Conservation (phyloP, 164 flowering plant species). For the Vitis labrusca region DNA sequence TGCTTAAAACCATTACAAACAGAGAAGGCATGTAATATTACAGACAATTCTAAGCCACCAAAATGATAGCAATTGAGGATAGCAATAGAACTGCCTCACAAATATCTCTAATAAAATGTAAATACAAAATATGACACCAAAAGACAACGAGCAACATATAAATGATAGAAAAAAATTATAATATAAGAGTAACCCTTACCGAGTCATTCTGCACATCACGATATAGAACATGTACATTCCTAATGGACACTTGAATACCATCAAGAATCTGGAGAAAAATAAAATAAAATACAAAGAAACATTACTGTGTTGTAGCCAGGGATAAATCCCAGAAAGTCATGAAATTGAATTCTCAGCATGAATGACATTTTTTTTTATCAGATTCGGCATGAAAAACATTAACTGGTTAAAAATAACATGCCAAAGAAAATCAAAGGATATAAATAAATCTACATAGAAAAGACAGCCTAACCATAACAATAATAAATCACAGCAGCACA, state of each 20-base stretch:
- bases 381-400: neutral
- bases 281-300: neutral
- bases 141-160: neutral
- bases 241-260: constrained; percentile 77
- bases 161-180: neutral
- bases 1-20: no score
- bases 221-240: constrained; percentile 64
- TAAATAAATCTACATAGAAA: neutral
- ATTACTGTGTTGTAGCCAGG: neutral
- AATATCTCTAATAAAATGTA: neutral
- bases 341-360: neutral
- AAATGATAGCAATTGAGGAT: neutral
- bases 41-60: neutral
- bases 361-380: no score
- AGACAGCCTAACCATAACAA: neutral
- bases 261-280: constrained; percentile 66
- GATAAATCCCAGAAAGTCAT: neutral
- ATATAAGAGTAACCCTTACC: constrained; percentile 27
- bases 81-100: neutral
- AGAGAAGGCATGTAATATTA: no score
- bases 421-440: neutral
- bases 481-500: neutral
- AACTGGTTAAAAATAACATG: neutral
- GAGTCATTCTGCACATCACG: constrained; percentile 34
- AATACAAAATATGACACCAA: neutral